Evolutionary conservation across 1,284 basidiomycete species (phyloP).

Genomic region (Ganoderma sinense): DNA sequence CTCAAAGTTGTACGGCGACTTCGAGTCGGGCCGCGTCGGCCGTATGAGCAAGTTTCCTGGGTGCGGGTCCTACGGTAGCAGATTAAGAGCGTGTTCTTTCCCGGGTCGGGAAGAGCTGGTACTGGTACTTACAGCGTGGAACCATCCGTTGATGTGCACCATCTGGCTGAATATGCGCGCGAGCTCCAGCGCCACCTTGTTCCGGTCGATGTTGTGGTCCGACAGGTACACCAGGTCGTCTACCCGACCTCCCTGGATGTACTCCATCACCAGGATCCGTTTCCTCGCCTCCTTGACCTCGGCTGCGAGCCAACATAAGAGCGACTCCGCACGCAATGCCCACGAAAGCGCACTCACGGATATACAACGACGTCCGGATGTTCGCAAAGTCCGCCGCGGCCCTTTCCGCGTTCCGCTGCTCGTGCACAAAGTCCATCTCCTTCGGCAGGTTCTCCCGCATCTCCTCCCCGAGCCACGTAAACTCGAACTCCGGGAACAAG

Average conservation of each 20-base stretch:
- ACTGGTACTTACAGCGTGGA: slow-evolving; percentile 71
- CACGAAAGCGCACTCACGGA: slow-evolving; percentile 52
- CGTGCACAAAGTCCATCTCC: slow-evolving; percentile 95
- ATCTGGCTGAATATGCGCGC: slow-evolving; percentile 92
- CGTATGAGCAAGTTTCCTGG: slow-evolving; percentile 94
- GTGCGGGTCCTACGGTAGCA: slow-evolving; percentile 69
- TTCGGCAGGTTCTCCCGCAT: slow-evolving; percentile 93
- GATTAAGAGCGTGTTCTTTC: slow-evolving; percentile 6
- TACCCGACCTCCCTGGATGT: slow-evolving; percentile 86
- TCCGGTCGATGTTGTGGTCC: slow-evolving; percentile 89
- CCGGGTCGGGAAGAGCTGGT: background rate
- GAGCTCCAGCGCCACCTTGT: slow-evolving; percentile 92
- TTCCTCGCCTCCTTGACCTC: slow-evolving; percentile 86
- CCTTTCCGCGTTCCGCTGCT: slow-evolving; percentile 86
- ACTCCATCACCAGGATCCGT: slow-evolving; percentile 95
- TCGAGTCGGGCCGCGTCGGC: slow-evolving; percentile 65
- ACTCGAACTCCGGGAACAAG: slow-evolving; percentile 91
- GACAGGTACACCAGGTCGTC: slow-evolving; percentile 92
- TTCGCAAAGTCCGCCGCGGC: slow-evolving; percentile 79
- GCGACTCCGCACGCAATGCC: background rate
- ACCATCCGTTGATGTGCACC: slow-evolving; percentile 96
- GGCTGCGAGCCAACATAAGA: slow-evolving; percentile 43
- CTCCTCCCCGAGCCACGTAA: slow-evolving; percentile 94
- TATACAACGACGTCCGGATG: slow-evolving; percentile 85
- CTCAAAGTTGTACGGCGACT: slow-evolving; percentile 93